phyloP scores from a whole-genome alignment of 192 early-diverging fungal genomes.

The Coemansia sp. region DNA sequence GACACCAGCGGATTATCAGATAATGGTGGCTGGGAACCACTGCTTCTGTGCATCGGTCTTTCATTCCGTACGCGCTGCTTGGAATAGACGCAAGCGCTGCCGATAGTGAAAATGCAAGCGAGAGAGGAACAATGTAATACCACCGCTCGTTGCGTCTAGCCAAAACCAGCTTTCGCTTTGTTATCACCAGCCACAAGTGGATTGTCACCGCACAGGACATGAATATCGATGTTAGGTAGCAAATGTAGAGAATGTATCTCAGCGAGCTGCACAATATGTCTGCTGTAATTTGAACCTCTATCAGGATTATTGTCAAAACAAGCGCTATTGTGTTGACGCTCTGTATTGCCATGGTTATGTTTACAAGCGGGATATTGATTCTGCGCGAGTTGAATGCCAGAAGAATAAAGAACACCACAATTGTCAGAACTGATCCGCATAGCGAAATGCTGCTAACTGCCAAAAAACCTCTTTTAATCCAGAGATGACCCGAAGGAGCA shows the following conservation, averaged over 20 bases:
- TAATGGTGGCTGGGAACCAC: constrained; percentile 23
- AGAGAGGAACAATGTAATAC: constrained; percentile 47
- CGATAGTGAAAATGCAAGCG: constrained; percentile 31
- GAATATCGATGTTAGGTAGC: constrained; percentile 54
- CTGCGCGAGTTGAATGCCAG: constrained; percentile 36
- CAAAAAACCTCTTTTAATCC: constrained; percentile 16
- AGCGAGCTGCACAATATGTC: constrained; percentile 34
- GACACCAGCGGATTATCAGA: constrained; percentile 40
- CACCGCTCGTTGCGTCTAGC: constrained; percentile 49
- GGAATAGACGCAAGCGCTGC: constrained; percentile 35
- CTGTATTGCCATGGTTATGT: constrained; percentile 45
- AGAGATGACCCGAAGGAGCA: neutral
- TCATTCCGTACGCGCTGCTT: constrained; percentile 28
- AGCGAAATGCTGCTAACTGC: constrained; percentile 22
- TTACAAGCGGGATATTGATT: constrained; percentile 48
- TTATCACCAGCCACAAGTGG: constrained; percentile 53
- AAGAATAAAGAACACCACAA: constrained; percentile 33
- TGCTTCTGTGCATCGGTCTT: constrained; percentile 24
- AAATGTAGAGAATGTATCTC: constrained; percentile 43
- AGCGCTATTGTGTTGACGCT: constrained; percentile 44
- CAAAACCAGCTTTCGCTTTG: constrained; percentile 32
- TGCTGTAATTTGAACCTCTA: constrained; percentile 24
- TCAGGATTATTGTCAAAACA: constrained; percentile 26
- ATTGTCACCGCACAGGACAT: constrained; percentile 46
- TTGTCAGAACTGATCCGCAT: constrained; percentile 30